phyloP scores from a whole-genome alignment of 345 rosid genomes.

The Boechera divaricarpa region DNA sequence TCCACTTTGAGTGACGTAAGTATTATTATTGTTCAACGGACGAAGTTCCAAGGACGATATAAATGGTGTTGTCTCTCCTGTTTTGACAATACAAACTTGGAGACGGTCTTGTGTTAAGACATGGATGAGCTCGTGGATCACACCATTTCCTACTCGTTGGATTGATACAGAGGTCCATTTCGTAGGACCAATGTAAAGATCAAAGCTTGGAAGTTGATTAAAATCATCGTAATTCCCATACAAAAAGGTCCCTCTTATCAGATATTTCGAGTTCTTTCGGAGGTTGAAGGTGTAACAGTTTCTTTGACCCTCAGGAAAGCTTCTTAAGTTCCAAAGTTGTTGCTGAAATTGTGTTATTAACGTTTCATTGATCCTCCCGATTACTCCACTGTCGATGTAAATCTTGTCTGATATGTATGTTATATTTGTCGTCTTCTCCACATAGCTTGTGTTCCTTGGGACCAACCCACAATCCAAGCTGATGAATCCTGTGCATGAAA shows the following conservation, averaged over 20 bases:
- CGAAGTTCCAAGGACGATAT: conserved; percentile 22
- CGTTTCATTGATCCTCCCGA: neutral
- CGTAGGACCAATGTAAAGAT: conserved; percentile 20
- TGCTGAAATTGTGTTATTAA: neutral
- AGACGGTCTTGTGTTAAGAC: neutral
- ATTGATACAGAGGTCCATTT: conserved; percentile 17
- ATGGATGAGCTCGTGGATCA: neutral
- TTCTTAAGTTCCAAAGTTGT: conserved; percentile 14
- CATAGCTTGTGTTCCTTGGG: neutral
- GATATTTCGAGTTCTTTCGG: neutral
- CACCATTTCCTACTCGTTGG: too few species aligned
- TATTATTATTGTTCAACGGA: neutral
- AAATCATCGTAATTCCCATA: conserved; percentile 29
- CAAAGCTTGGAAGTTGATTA: conserved; percentile 2
- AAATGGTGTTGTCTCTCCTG: neutral
- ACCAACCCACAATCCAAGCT: conserved; percentile 29
- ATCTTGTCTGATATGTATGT: conserved; percentile 1
- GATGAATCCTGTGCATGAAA: conserved; percentile 17
- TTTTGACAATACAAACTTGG: conserved; percentile 31
- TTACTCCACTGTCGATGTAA: neutral
- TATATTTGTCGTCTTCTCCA: conserved; percentile 10
- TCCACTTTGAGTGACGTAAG: neutral
- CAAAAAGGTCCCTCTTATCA: conserved; percentile 10
- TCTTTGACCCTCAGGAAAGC: conserved; percentile 24
- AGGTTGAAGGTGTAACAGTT: neutral